A percentile compares a stretch with the other conserved stretches of the same genome.
Evolutionary conservation across 495 filamentous ascomycete genomes (phyloP).

Genomic region (Mycothermus thermophilus): DNA sequence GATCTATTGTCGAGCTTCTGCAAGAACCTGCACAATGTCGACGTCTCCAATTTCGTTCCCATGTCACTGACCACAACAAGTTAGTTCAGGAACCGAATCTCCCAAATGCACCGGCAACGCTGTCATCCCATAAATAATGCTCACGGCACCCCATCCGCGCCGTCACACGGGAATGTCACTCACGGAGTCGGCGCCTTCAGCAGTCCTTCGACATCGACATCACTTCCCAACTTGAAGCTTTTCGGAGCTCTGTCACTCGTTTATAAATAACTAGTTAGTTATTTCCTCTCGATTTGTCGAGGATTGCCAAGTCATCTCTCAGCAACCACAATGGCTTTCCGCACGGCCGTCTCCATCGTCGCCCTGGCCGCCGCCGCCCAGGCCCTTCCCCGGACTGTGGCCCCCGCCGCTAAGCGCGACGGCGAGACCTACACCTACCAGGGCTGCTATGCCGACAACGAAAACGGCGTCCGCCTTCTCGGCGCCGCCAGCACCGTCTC

Average conservation of each 20-base stretch:
- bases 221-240: no score
- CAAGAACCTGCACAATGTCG: conserved; percentile 1
- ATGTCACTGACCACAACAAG: background rate
- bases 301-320: no score
- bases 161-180: no score
- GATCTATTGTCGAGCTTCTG: background rate
- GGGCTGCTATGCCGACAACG: conserved; percentile 9
- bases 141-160: no score
- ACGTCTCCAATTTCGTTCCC: conserved; percentile 1
- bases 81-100: no score
- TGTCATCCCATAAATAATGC: no score
- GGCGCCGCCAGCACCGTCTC: conserved; percentile 23
- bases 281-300: no score
- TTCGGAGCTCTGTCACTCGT: no score
- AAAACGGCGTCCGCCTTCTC: conserved; percentile 37
- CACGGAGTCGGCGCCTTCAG: no score
- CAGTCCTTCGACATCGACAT: background rate
- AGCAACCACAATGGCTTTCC: background rate
- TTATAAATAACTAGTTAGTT: no score
- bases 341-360: conserved; percentile 4
- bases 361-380: conserved; percentile 4
- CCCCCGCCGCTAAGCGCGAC: conserved; percentile 2
- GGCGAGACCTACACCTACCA: conserved; percentile 1
- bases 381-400: conserved; percentile 1
- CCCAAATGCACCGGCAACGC: no score